phyloP scores from a whole-genome alignment of 2,329 filamentous ascomycete genomes.

The Madurella mycetomatis region DNA sequence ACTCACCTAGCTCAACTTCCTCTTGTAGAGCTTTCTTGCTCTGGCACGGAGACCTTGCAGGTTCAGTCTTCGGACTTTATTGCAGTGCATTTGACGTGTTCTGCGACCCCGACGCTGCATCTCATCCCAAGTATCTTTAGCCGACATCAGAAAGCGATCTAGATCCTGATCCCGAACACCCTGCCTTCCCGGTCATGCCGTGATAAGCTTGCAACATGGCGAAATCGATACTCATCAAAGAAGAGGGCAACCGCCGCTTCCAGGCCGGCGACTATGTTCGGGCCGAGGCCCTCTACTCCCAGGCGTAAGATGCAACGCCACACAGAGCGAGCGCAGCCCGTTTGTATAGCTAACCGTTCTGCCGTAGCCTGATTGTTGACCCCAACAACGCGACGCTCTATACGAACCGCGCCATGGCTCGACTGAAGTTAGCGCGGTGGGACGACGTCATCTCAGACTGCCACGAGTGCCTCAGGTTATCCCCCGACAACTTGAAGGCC shows the following conservation, averaged over 20 bases:
- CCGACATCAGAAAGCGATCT: neutral
- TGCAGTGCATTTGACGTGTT: no score
- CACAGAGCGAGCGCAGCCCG: neutral
- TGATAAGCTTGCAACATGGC: constrained; percentile 10
- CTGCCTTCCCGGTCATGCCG: constrained; percentile 6
- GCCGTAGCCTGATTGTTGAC: constrained; percentile 67
- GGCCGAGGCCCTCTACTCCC: constrained; percentile 67
- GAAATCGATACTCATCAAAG: constrained; percentile 38
- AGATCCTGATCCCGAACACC: neutral
- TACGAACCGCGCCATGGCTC: constrained; percentile 83
- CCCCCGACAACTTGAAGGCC: constrained; percentile 69
- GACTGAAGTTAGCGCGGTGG: constrained; percentile 70
- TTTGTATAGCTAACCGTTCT: neutral
- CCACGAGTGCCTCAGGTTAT: constrained; percentile 65
- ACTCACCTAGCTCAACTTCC: no score
- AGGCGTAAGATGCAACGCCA: constrained; percentile 49
- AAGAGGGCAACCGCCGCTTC: constrained; percentile 62
- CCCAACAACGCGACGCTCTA: constrained; percentile 73
- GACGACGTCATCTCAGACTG: constrained; percentile 75
- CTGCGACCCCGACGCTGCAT: neutral
- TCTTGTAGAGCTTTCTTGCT: no score
- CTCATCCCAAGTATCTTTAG: no score
- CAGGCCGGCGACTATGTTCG: constrained; percentile 57
- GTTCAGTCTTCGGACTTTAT: no score
- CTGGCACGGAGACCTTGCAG: no score